These are phyloP conservation scores for Ilex aquifolium DNA, from an alignment of 257 asterid species.

Conservation along the genomic window DNA sequence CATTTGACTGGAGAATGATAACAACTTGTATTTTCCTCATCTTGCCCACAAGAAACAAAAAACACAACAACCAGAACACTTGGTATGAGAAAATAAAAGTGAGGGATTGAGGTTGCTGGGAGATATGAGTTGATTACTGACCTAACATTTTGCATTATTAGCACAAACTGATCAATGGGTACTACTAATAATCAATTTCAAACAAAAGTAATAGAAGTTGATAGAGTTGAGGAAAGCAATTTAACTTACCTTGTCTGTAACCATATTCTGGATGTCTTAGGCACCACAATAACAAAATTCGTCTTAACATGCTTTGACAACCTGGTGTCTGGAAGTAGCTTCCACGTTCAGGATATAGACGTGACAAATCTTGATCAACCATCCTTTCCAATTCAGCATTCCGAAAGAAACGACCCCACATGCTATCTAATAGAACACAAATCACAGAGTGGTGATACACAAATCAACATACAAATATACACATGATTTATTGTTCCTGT, in stretches of 20 bases:
- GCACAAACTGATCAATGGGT: no score
- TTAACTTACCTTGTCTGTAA: conserved; percentile 70
- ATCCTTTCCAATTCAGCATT: conserved; percentile 93
- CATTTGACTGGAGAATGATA: no score
- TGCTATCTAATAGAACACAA: conserved; percentile 56
- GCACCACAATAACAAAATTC: conserved; percentile 91
- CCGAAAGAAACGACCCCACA: conserved; percentile 94
- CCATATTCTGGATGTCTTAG: conserved; percentile 80
- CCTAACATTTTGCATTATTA: no score
- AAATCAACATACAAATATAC: neutral
- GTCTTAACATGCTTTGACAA: conserved; percentile 83
- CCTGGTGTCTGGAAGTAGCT: conserved; percentile 88
- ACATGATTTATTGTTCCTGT: neutral
- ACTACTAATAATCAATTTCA: neutral
- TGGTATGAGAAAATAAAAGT: no score
- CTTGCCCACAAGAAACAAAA: no score
- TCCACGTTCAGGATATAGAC: conserved; percentile 91
- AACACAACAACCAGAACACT: no score
- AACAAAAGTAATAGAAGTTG: conserved; percentile 5
- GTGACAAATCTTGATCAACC: conserved; percentile 97
- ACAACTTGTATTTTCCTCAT: no score
- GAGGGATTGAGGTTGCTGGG: no score
- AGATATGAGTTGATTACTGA: no score
- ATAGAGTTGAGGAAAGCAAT: neutral
- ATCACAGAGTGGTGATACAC: neutral